Base-by-base conservation (phyloP, 371 early-diverging fungal species). In the Actinomortierella ambigua region DNA sequence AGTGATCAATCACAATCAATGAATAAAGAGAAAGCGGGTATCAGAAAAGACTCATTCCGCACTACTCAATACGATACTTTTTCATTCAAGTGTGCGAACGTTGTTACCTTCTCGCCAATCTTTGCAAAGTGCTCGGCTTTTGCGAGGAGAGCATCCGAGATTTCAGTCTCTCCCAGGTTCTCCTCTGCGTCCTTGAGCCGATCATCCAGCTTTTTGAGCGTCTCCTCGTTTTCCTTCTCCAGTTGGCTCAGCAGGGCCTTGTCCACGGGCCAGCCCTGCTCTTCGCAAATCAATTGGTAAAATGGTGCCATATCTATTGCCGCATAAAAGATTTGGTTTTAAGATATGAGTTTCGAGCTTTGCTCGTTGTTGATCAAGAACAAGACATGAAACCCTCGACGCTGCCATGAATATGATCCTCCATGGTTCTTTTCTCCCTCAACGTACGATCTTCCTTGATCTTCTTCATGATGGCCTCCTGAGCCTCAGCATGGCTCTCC, bases 91-190 rank as follows among this genome's bases (percentile, higher is more conserved):
- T n/a, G n/a, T n/a, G n/a, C n/a, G n/a, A n/a, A n/a, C n/a, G n/a
- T n/a, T n/a, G n/a, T n/a, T 75, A 93, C 96, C 86, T 96, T 97
- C 66, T 95, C 94, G 40, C 99, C 98, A 70, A 96, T 99, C 69
- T 90, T 86, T 23, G 97, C 88, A 63, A 93, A 85, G 57, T 93
- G 95, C 56, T 93, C 87, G 7, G 99, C 99, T 61, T 93, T 93
- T n/a, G 93, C 91, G 40, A 95, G 85, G 61, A 96, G 79, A 20
- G 94, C 90, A 59, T 97, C 97, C 57, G 89, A 90, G 64, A 95
- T 88, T 76, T 98, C 98, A 18, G 96, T 93, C 68, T 97, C 97
- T 49, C 98, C 98, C 65, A 93, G 78, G 66, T 95, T 96, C 63
- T 91, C 85, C 75, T 93, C 88, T 13, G 97, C 98, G 69, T 95